These are phyloP conservation scores for Blastobotrys muscicola DNA, from an alignment of 805 yeast species.

Conservation along the genomic window DNA sequence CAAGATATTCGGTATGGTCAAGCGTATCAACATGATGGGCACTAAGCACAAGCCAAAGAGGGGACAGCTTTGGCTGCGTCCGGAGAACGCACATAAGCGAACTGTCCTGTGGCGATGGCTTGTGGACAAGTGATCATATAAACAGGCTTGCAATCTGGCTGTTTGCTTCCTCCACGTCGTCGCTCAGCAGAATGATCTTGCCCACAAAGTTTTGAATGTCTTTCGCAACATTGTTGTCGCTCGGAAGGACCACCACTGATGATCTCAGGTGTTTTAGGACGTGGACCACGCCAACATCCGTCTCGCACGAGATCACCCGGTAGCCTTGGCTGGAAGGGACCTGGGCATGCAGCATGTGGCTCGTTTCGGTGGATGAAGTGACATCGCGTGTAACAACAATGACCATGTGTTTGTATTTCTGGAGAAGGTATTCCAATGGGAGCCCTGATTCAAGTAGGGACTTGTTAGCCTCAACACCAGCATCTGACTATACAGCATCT, in stretches of 20 bases:
- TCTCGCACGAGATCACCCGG: constrained; percentile 39
- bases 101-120: constrained; percentile 2
- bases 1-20: constrained; percentile 49
- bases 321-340: constrained; percentile 19
- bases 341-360: constrained; percentile 11
- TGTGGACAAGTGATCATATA: constrained; percentile 7
- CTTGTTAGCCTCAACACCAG: constrained; percentile 9
- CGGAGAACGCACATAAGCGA: no score
- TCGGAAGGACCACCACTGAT: constrained; percentile 21
- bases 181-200: constrained; percentile 10
- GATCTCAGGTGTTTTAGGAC: constrained; percentile 44
- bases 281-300: constrained; percentile 42
- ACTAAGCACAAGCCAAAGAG: not conserved
- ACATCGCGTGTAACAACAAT: constrained; percentile 29
- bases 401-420: constrained; percentile 22
- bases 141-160: constrained; percentile 11
- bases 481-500: constrained; percentile 5
- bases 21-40: constrained; percentile 61
- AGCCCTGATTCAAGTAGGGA: constrained; percentile 11
- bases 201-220: constrained; percentile 12
- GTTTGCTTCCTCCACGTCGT: constrained; percentile 10
- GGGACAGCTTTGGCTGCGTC: no score
- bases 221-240: constrained; percentile 10
- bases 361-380: constrained; percentile 6
- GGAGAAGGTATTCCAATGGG: constrained; percentile 14